A percentile compares a stretch with the other conserved stretches of the same genome.
These are phyloP conservation scores for Dothideomycetes sp. DNA, from an alignment of 2,329 filamentous ascomycete genomes.

Conservation along the genomic window DNA sequence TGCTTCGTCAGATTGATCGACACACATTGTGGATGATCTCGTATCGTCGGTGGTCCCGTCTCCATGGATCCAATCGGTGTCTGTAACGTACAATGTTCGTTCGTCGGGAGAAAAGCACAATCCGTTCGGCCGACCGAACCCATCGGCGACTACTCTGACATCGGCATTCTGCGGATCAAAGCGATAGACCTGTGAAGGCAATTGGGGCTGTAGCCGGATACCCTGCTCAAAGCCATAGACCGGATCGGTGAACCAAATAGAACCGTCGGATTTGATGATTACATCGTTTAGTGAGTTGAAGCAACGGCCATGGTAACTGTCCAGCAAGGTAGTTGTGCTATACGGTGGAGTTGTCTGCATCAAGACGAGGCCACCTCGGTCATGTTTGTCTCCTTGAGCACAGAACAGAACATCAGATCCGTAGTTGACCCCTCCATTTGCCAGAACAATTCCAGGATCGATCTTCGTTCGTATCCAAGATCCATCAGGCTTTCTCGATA, in stretches of 20 bases:
- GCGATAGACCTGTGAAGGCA: constrained; percentile 49
- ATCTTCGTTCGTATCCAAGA: constrained; percentile 18
- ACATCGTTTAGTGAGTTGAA: constrained; percentile 53
- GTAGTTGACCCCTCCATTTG: constrained; percentile 41
- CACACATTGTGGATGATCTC: constrained; percentile 38
- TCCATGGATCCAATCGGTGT: constrained; percentile 36
- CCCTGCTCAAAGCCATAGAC: constrained; percentile 32
- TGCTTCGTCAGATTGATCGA: not conserved
- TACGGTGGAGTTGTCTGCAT: constrained; percentile 13
- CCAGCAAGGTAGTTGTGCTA: constrained; percentile 31
- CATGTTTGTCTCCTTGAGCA: constrained; percentile 17
- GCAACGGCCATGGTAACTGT: constrained; percentile 48
- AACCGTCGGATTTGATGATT: constrained; percentile 36
- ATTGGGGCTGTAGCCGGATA: constrained; percentile 40
- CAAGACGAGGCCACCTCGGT: constrained; percentile 14
- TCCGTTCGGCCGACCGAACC: constrained; percentile 43
- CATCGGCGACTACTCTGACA: constrained; percentile 44
- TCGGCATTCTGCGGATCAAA: constrained; percentile 39
- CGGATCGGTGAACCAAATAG: constrained; percentile 20
- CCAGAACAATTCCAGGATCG: constrained; percentile 27
- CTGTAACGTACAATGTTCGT: constrained; percentile 40
- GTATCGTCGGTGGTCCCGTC: constrained; percentile 33
- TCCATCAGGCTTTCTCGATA: constrained; percentile 10
- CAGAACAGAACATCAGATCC: constrained; percentile 20
- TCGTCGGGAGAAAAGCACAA: constrained; percentile 44